Base-by-base conservation (phyloP, 2,329 filamentous ascomycete genomes). In the Fusarium continuum region DNA sequence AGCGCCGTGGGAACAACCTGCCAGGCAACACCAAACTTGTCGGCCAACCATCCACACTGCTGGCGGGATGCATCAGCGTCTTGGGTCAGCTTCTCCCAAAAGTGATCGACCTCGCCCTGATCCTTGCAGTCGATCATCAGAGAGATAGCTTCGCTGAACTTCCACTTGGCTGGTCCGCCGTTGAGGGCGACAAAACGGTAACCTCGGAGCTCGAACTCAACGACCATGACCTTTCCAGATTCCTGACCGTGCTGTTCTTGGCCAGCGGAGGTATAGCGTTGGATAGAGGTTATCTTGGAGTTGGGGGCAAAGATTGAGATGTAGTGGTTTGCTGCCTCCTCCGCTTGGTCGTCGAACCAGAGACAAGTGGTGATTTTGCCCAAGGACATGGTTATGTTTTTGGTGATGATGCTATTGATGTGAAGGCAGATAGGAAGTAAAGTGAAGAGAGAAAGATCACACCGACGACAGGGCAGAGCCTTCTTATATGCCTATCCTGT, bases 101-200 rank as follows among this genome's bases (percentile, higher is more conserved):
- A 82, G 61, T 80, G 74, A 55, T 83, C 80, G 19, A 83, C 72
- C 65, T 83, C 80, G 0, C 68, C 76, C 70, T 83, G 80, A 65
- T 77, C 71, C 36, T 76, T 74, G 72, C 80, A 82, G 41, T 76
- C 70, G 65, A 82, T 72, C 67, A 77, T 75, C 68, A 83, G 76
- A 1, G 77, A 80, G 17, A 80, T 65, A 29, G 80, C 78, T 26
- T 75, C 73, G 62, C 55, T 78, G 67, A 78, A 77, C 19, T 73
- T 73, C 73, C 76, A 78, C 4, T 72, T 53, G 5, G 58, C 56
- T n/a, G 77, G 74, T 2, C 79, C 79, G 53, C 80, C 80, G 60
- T 82, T 82, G 31, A 82, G 72, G 4, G 71, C 76, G 19, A 77
- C 73, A 63, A 80, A 82, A 6, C 62, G 65, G 17, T 75, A 73